Conservation (phyloP, 352 stramenopile genomes). For the Globisporangium nodosum region DNA sequence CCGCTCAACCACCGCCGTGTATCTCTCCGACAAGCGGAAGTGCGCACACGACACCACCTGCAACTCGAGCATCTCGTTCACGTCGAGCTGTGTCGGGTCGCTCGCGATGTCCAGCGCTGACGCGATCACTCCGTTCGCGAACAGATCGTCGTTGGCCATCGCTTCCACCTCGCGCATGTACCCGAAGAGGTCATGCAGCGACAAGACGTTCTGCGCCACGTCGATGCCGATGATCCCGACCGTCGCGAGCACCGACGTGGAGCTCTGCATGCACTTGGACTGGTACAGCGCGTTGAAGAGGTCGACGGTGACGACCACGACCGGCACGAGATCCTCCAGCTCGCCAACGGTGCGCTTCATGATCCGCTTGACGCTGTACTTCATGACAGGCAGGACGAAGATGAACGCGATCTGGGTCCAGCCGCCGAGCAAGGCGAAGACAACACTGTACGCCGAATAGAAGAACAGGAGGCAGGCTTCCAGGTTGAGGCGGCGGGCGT, state of each 20-base stretch:
- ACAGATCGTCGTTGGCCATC: background rate
- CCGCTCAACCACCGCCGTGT: background rate
- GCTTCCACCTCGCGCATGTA: background rate
- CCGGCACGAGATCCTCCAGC: slow-evolving; percentile 5
- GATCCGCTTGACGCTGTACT: slow-evolving; percentile 8
- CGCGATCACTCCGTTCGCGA: background rate
- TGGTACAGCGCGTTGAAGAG: slow-evolving; percentile 9
- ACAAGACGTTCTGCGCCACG: slow-evolving; percentile 1
- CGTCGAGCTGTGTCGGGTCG: background rate
- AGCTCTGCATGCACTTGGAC: slow-evolving; percentile 16
- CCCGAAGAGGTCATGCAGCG: background rate
- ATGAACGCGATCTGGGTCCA: slow-evolving; percentile 19
- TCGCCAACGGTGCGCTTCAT: slow-evolving; percentile 26
- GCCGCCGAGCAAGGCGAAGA: slow-evolving; percentile 17
- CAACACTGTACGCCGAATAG: slow-evolving; percentile 22
- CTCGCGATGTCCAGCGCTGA: background rate
- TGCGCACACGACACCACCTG: background rate
- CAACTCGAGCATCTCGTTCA: background rate
- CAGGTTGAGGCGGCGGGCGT: slow-evolving; percentile 10
- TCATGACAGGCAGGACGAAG: slow-evolving; percentile 25
- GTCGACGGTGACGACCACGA: slow-evolving; percentile 1
- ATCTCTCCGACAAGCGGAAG: background rate
- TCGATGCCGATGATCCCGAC: slow-evolving; percentile 7
- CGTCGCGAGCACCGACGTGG: slow-evolving; percentile 14
- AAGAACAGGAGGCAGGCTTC: slow-evolving; percentile 20